These are phyloP conservation scores for Rhododendron ferrugineum DNA, from an alignment of 148 eudicot genomes.

Conservation along the genomic window DNA sequence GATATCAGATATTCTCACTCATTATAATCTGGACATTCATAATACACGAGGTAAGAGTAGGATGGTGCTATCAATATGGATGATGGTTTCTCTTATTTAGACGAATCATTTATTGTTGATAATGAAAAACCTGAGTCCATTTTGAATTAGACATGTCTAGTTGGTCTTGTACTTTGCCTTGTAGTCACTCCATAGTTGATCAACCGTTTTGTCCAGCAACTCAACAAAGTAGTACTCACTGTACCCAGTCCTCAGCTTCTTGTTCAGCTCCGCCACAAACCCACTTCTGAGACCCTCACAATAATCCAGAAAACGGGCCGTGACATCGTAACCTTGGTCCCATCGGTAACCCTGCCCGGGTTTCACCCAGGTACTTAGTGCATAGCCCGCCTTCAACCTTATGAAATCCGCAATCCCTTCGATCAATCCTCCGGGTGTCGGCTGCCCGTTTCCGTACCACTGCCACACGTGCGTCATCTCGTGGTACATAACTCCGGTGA, in stretches of 20 bases:
- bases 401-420: constrained; percentile 36
- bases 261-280: constrained; percentile 34
- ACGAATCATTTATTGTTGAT: background rate
- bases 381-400: constrained; percentile 23
- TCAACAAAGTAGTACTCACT: constrained; percentile 22
- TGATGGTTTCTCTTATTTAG: background rate
- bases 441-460: constrained; percentile 15
- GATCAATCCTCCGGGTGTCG: constrained; percentile 21
- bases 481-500: constrained; percentile 39
- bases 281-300: constrained; percentile 27
- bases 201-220: constrained; percentile 29
- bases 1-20: too few relatives aligned
- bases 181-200: constrained; percentile 33
- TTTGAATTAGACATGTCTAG: background rate
- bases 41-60: too few relatives aligned
- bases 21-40: too few relatives aligned
- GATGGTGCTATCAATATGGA: background rate
- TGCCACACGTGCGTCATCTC: constrained; percentile 53
- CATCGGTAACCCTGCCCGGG: constrained; percentile 30
- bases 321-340: constrained; percentile 38
- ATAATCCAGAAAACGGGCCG: constrained; percentile 35
- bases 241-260: constrained; percentile 30
- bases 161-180: constrained; percentile 17
- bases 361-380: constrained; percentile 23
- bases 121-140: background rate